Conservation (phyloP, 257 asterid genomes). For the Fraxinus quadrangulata region DNA sequence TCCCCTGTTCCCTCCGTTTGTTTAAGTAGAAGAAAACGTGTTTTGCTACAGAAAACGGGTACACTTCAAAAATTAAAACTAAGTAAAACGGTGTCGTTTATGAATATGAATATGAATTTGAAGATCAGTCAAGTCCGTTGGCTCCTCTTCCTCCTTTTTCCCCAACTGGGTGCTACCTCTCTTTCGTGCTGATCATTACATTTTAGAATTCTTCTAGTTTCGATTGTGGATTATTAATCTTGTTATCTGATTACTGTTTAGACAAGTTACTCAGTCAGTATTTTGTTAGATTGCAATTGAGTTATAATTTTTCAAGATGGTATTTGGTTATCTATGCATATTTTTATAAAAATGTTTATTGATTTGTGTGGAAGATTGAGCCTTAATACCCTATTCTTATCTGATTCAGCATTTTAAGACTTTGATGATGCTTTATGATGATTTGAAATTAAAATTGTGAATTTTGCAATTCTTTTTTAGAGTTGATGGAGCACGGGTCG, state of each 20-base stretch:
- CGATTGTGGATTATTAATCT: neutral
- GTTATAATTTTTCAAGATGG: neutral
- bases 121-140: too few species aligned
- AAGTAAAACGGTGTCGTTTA: too few species aligned
- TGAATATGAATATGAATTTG: too few species aligned
- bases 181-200: too few species aligned
- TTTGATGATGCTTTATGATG: neutral
- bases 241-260: neutral
- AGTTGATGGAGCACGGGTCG: conserved; percentile 68
- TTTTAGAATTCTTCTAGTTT: neutral
- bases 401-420: neutral
- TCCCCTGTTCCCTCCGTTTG: too few species aligned
- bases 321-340: neutral
- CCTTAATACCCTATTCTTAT: neutral
- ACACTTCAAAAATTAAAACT: too few species aligned
- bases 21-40: too few species aligned
- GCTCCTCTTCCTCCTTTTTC: too few species aligned
- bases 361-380: neutral
- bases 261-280: neutral
- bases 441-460: neutral
- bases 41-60: too few species aligned
- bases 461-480: conserved; percentile 24
- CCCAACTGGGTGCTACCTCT: too few species aligned
- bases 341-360: neutral
- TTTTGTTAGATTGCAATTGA: neutral